These are phyloP conservation scores for Candida incommunis DNA, from an alignment of 805 yeast genomes.

Conservation along the genomic window DNA sequence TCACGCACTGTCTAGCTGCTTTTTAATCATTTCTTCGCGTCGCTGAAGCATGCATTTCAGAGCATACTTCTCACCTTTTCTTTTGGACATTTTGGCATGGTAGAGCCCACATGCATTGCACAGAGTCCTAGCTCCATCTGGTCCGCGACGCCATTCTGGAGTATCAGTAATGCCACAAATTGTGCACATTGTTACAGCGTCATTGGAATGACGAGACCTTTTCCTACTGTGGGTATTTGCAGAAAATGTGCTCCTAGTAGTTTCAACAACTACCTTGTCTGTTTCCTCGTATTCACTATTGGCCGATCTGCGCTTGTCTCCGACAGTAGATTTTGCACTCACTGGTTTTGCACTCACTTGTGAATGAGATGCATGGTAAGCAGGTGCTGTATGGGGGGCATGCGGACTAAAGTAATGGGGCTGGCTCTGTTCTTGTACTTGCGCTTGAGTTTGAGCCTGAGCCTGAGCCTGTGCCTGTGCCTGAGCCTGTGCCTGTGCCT, in stretches of 20 bases:
- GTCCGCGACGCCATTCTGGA: constrained; percentile 80
- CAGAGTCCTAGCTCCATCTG: constrained; percentile 58
- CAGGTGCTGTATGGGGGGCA: not conserved
- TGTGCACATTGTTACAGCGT: not conserved
- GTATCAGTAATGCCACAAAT: constrained; percentile 41
- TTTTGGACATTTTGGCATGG: constrained; percentile 52
- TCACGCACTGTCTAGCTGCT: not conserved
- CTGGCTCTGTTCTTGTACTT: not conserved
- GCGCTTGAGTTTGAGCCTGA: not conserved
- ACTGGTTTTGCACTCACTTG: too few relatives aligned
- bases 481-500: not conserved
- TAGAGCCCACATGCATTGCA: constrained; percentile 78
- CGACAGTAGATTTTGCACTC: too few relatives aligned
- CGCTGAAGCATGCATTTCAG: not conserved
- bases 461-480: not conserved
- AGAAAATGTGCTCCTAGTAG: not conserved
- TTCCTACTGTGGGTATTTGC: not conserved
- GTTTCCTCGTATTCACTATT: not conserved
- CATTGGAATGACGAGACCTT: not conserved
- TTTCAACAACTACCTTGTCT: not conserved
- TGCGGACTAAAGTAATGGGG: not conserved
- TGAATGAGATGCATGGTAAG: not conserved
- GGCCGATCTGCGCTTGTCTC: not conserved
- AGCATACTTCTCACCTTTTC: constrained; percentile 29
- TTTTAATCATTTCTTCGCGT: not conserved